Evolutionary conservation across 306 rosid species (phyloP).

Genomic region (Quercus berberidifolia): DNA sequence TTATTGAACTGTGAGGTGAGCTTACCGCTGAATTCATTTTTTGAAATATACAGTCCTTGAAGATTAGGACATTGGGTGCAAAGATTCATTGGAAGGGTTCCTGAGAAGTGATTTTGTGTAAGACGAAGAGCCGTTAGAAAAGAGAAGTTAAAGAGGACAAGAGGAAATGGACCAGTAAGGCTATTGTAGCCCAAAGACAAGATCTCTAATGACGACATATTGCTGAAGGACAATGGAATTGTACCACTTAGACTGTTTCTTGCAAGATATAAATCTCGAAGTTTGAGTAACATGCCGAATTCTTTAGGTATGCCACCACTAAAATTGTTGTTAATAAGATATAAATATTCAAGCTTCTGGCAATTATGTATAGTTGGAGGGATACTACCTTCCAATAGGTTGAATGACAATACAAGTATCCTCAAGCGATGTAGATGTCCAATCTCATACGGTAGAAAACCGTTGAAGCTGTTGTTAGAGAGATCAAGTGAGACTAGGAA

Average conservation of each 20-base stretch:
- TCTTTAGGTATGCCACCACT: background rate
- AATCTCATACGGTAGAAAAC: too few species aligned
- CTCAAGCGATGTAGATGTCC: fast-evolving
- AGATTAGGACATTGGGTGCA: background rate
- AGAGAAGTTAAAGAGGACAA: background rate
- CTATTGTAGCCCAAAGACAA: background rate
- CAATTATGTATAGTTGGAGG: too few species aligned
- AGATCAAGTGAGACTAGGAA: too few species aligned
- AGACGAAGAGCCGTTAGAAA: background rate
- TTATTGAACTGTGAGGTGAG: background rate
- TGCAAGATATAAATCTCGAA: fast-evolving
- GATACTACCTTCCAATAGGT: too few species aligned
- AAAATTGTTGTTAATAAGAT: fast-evolving
- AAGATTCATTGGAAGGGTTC: background rate
- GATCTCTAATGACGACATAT: background rate
- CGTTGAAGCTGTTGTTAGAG: too few species aligned
- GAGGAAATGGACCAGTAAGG: background rate
- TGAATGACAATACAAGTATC: fast-evolving
- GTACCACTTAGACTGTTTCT: too few species aligned
- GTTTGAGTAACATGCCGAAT: background rate
- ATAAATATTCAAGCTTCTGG: too few species aligned
- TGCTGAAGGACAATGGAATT: background rate
- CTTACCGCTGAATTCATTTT: background rate
- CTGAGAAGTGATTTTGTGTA: background rate
- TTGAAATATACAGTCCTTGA: background rate